Evolutionary conservation across 768 basidiomycete species (phyloP), one percentile per base, ranked within the genome.

Genomic region (Agaricus subrufescens): DNA sequence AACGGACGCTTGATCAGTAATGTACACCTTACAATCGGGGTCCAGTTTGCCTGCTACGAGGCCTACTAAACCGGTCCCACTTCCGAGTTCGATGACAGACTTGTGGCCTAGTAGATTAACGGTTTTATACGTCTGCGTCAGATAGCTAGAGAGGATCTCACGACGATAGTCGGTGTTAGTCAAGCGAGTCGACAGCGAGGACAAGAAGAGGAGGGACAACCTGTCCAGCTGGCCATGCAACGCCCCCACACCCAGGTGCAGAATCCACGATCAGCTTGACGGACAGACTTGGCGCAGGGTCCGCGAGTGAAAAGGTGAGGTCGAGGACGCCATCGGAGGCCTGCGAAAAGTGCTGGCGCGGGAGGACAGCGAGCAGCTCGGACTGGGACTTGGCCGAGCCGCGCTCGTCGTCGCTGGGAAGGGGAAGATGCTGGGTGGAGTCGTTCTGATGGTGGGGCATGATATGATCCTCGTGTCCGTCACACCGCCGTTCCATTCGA

Each of bases 51-150:
- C 92, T 2, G 87, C 87, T 4, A 88, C 85, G 27, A 98, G 79
- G 8, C 94, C 94, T n/a, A 96, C 93, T 25, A 98, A 77, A 15
- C 94, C 94, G 3, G 94, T 98, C 1, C 94, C 94, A 61, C 89
- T 89, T 4, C 94, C 94, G 2, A 98, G 79, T 65, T 98, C 94
- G 15, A 97, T 66, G 11, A 95, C 72, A 30, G 66, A 80, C 67
- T 78, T 84, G 46, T 78, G 78, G 27, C 70, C 58, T 29, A 95
- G 71, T 47, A 76, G 79, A 3, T 61, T 61, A 2, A 72, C 63
- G 0, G 82, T 82, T 46, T 80, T 76, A 45, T 45, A 46, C 9
- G 48, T 56, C 43, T 81, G 76, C 15, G 83, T 74, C 34, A 97
- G 74, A 68, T 95, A 94, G 44, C 74, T 79, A 9, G 91, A 82